Percentiles rank a stretch among this genome's conserved stretches.
Conservation (phyloP, 176 grass and related monocot species). For the Echinochloa phyllopogon region DNA sequence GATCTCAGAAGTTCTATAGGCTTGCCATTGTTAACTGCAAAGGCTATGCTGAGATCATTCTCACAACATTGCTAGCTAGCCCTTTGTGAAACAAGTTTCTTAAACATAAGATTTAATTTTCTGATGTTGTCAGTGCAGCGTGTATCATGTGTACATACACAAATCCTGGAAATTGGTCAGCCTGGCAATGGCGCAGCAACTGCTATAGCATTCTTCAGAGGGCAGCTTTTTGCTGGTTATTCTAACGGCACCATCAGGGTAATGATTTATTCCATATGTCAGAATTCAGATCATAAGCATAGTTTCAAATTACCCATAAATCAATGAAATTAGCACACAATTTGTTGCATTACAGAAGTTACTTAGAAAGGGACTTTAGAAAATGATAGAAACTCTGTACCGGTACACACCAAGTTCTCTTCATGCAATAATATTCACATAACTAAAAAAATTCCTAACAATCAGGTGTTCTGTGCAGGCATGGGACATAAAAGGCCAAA, state of each 20-base stretch:
- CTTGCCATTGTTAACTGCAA: neutral
- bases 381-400: conserved; percentile 15
- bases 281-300: conserved; percentile 23
- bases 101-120: conserved; percentile 48
- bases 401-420: neutral
- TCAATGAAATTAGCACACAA: conserved; percentile 18
- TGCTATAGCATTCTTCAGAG: conserved; percentile 92
- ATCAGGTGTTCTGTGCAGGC: conserved; percentile 52
- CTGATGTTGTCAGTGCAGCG: conserved; percentile 69
- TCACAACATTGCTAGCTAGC: neutral
- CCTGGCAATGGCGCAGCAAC: conserved; percentile 67
- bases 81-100: conserved; percentile 16
- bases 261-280: conserved; percentile 47
- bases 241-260: conserved; percentile 88
- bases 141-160: conserved; percentile 97
- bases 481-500: conserved; percentile 95
- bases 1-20: conserved; percentile 25
- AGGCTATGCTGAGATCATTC: neutral
- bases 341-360: neutral
- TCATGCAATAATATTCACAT: conserved; percentile 29
- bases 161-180: conserved; percentile 90
- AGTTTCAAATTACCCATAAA: conserved; percentile 18
- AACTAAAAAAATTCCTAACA: conserved; percentile 18
- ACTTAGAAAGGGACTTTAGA: neutral
- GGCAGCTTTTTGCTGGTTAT: conserved; percentile 87